Base-by-base conservation (phyloP, 805 yeast species). In the Candida chauliodis region DNA sequence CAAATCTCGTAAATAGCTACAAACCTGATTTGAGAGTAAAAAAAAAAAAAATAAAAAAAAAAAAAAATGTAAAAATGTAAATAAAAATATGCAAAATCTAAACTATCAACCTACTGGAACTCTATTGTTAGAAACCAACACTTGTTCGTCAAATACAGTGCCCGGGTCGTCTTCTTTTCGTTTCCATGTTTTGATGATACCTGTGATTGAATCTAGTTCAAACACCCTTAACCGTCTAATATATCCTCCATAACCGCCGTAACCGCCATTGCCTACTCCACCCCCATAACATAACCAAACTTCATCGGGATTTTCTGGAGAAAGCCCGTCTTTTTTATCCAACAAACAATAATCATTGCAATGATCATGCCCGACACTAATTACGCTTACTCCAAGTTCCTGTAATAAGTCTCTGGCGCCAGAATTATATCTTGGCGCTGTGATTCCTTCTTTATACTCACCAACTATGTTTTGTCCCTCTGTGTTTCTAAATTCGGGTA, bases 271-370 rank as follows among this genome's bases (percentile, higher is more conserved):
- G 11, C 98, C 99, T 4, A 76, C 73, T 1, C 81, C 95, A 18
- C 99, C 99, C 3, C 96, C 99, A 55, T 88, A 89, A 53, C 99
- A 93, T 23, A 93, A 63, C 95, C 95, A 87, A 22, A 83, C 60
- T 40, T 63, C 62, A 50, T 69, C 58, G 24, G 55, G 52, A 4
- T 44, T 30, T 9, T 46, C 52, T 4, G 34, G 30, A 7, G 24
- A 8, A 6, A 49, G 42, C 2, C 53, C 49, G n/a, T 63, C 56
- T 30, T 55, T 47, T 16, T 66, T 57, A 47, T 84, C 84, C 36
- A 71, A 60, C 42, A 86, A 61, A 60, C 99, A 93, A 56, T 76
- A 93, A 54, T 93, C 98, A 59, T 93, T 93, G 50, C 88, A 85
- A 58, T 93, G 99, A 53, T 93, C 99, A 57, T 93, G 99, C 0